Conservation (phyloP, 176 grass and related monocot genomes). For the Raddia guianensis region DNA sequence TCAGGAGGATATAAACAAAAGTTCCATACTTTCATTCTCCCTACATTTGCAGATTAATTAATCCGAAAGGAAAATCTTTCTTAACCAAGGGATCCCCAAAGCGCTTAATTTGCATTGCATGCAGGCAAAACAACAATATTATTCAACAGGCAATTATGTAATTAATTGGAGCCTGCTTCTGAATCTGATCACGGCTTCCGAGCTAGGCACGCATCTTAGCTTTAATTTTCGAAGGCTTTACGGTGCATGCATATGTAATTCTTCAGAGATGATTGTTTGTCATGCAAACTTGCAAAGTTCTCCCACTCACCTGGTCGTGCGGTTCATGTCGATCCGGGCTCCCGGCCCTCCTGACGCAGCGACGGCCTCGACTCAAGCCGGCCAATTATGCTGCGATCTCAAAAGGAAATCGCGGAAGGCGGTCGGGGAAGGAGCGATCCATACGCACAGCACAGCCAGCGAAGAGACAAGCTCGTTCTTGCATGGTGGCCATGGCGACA, state of each 20-base stretch:
- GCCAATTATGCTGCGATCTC: neutral
- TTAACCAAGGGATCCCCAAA: neutral
- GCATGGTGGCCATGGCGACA: neutral
- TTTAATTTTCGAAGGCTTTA: neutral
- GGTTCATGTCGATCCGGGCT: conserved; percentile 21
- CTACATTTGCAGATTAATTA: neutral
- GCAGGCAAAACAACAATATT: neutral
- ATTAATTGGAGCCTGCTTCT: neutral
- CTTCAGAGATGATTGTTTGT: neutral
- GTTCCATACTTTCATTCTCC: neutral
- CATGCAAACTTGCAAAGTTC: neutral
- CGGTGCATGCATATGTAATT: neutral
- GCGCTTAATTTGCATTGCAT: neutral
- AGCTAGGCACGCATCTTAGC: neutral
- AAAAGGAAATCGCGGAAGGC: neutral
- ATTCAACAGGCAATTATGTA: too few species aligned
- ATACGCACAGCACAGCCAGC: neutral
- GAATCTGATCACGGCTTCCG: too few species aligned
- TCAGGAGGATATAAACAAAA: neutral
- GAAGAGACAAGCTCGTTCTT: neutral
- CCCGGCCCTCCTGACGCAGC: neutral
- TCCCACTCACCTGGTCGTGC: conserved; percentile 29
- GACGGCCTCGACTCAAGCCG: neutral
- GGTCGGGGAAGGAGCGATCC: too few species aligned
- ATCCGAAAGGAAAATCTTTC: too few species aligned